phyloP scores from a whole-genome alignment of 2,329 filamentous ascomycete species.

The Aspergillus pseudoterreus region DNA sequence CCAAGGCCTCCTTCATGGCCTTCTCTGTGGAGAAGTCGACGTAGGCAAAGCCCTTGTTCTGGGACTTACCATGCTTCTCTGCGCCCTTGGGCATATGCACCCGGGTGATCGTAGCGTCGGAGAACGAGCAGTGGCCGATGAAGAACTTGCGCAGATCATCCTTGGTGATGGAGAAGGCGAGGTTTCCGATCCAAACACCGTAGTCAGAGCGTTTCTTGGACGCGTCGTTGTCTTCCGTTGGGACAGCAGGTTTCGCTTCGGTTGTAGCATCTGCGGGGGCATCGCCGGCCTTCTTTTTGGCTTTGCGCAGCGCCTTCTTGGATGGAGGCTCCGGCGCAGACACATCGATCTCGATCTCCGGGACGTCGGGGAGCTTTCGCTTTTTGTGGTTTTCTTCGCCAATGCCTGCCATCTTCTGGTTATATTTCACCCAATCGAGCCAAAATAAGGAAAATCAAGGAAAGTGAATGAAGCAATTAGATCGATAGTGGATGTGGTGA shows the following conservation, averaged over 20 bases:
- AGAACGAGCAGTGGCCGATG: conserved; percentile 64
- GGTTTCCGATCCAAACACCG: conserved; percentile 93
- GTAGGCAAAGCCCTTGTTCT: conserved; percentile 95
- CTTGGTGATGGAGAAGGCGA: conserved; percentile 77
- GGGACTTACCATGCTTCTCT: conserved; percentile 51
- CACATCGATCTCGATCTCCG: conserved; percentile 84
- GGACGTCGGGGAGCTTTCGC: conserved; percentile 59
- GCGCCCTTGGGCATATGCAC: conserved; percentile 69
- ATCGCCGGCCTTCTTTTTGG: conserved; percentile 63
- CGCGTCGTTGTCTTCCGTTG: conserved; percentile 16
- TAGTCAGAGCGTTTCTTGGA: conserved; percentile 63
- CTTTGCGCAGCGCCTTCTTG: conserved; percentile 83
- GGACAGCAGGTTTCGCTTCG: conserved; percentile 40
- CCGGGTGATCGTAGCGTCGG: conserved; percentile 71
- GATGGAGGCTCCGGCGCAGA: conserved; percentile 88
- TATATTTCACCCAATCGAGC: neutral
- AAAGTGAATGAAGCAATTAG: neutral
- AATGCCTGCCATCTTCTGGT: conserved; percentile 24
- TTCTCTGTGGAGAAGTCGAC: conserved; percentile 75
- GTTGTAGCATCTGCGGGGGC: conserved; percentile 16
- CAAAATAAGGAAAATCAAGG: neutral
- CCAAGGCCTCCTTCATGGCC: conserved; percentile 72
- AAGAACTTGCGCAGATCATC: conserved; percentile 75
- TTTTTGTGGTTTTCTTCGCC: conserved; percentile 51
- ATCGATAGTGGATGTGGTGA: neutral